Conservation (phyloP, 2,329 filamentous ascomycete species). For the Trichoderma semiorbis region DNA sequence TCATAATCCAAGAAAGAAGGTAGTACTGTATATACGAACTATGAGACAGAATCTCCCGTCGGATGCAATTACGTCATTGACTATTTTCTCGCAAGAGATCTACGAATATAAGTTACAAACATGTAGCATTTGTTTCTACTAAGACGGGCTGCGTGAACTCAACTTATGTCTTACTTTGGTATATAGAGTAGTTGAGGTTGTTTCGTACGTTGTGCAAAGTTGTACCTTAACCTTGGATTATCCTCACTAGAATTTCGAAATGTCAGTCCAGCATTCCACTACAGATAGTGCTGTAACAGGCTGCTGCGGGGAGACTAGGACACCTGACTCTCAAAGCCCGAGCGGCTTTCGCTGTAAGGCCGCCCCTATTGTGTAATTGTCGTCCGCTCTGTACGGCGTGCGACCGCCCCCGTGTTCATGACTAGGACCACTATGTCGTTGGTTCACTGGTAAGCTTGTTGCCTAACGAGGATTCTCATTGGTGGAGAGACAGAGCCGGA, state of each 20-base stretch:
- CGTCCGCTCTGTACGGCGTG: neutral
- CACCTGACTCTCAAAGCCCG: neutral
- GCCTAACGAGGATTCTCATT: neutral
- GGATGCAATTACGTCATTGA: neutral
- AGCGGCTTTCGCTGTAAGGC: neutral
- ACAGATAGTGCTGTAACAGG: neutral
- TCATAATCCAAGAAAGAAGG: neutral
- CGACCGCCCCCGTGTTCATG: neutral
- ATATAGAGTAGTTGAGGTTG: neutral
- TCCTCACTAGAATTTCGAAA: neutral
- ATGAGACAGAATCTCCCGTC: neutral
- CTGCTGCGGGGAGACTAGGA: neutral
- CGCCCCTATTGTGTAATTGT: neutral
- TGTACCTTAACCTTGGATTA: neutral
- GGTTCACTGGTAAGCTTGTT: neutral
- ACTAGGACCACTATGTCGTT: neutral
- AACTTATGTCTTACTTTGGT: neutral
- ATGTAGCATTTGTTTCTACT: neutral
- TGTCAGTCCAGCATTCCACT: neutral
- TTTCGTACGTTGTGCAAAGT: neutral
- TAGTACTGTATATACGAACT: neutral
- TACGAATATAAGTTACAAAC: neutral
- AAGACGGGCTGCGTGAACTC: neutral
- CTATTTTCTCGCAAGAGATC: neutral
- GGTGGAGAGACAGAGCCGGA: constrained; percentile 6